These are phyloP conservation scores for Graphilbum fragrans DNA, from an alignment of 2,329 filamentous ascomycete species.

Conservation along the genomic window DNA sequence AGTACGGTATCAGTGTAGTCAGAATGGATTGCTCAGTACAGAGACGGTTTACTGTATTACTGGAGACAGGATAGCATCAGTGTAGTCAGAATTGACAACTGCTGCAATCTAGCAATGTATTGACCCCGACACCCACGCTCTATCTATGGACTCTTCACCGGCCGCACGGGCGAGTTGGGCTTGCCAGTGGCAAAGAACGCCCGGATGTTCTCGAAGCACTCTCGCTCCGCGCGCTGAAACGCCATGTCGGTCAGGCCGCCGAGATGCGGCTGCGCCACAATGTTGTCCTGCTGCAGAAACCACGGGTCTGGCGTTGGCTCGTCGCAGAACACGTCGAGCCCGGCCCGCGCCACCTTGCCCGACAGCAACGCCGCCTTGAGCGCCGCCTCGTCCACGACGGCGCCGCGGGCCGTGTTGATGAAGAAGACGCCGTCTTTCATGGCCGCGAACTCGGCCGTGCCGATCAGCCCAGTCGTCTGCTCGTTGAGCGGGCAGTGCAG, in stretches of 20 bases:
- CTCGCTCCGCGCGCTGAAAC: conserved; percentile 14
- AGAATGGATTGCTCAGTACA: no score
- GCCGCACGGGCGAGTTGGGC: conserved; percentile 7
- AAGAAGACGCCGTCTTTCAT: conserved; percentile 19
- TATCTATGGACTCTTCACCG: background rate
- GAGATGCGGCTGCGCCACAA: conserved; percentile 11
- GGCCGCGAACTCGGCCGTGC: conserved; percentile 10
- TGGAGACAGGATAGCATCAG: no score
- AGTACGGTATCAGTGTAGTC: no score
- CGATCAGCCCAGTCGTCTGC: conserved; percentile 19
- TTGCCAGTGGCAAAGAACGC: conserved; percentile 3
- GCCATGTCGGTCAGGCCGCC: conserved; percentile 9
- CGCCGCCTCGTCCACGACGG: conserved; percentile 6
- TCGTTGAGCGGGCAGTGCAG: conserved; percentile 27
- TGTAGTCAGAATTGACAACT: no score
- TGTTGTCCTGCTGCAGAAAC: conserved; percentile 18
- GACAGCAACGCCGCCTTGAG: conserved; percentile 2
- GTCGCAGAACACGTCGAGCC: conserved; percentile 17
- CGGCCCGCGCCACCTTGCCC: conserved; percentile 30
- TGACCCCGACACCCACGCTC: no score
- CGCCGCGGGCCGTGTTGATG: conserved; percentile 6
- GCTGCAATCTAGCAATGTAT: no score
- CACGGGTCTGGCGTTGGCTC: conserved; percentile 48
- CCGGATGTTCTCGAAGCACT: conserved; percentile 15
- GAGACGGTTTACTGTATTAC: no score